Evolutionary conservation across 2,329 filamentous ascomycete genomes (phyloP), one percentile per base, ranked within the genome.

Genomic region (Lecanoromycetidae sp.): DNA sequence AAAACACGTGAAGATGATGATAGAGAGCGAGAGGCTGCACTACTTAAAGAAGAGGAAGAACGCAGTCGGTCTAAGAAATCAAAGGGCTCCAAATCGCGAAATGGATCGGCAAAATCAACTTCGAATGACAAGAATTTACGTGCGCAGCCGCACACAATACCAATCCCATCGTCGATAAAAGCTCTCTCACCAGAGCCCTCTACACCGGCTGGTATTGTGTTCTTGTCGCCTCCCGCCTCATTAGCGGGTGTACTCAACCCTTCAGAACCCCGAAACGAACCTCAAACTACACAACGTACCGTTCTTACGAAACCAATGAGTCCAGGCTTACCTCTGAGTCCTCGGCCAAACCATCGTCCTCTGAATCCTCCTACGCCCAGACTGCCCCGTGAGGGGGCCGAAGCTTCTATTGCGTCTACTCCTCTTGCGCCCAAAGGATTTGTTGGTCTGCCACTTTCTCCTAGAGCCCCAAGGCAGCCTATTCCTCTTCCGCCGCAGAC

Each of bases 1-100:
- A 86, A 83, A 63, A 94, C 87, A 2, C 76, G 88, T 44, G 87
- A 90, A 61, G 86, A 94, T 52, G 88, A 95, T 57, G 87, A 95
- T 55, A 74, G 74, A 46, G 76, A 86, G 46, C 78, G 88, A 39
- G 85, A 90, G 59, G 70, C 78, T 12, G 63, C 80, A n/a, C 77
- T 48, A 20, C 41, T 74, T 41, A 77, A 79, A 58, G 80, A 87
- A 57, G 76, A 81, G 10, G 81, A 86, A 58, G 71, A 75, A 23
- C 75, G 82, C 49, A 87, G 83, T 62, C 66, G 77, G 25, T 88
- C 84, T 0, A 85, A 84, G 61, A 86, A 84, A 42, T 32, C 70
- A 71, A 44, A 65, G 57, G 38, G 53, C n/a, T 58, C 57, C 3
- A 56, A 56, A 25, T 35, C 54, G 8, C 54, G 56, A 52, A 48